Percentiles rank a stretch among this genome's conserved stretches.
Conservation (phyloP, 805 yeast genomes). For the Jamesozyma spencerorum region DNA sequence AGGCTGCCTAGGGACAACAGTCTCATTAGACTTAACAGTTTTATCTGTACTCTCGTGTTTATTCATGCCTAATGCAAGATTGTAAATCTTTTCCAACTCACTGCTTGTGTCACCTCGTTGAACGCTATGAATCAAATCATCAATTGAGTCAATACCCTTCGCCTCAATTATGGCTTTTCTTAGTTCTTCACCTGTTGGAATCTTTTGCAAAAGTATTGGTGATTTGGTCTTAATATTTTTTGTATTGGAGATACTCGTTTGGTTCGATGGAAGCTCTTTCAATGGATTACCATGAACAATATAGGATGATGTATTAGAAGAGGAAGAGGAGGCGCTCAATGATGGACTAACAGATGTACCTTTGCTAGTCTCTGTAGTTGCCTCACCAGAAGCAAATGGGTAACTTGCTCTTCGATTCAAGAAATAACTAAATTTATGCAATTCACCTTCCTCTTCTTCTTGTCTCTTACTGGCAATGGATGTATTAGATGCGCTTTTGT, state of each 20-base stretch:
- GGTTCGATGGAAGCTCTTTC: neutral
- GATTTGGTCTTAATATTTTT: neutral
- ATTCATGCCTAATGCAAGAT: slow-evolving; percentile 6
- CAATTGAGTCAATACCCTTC: slow-evolving; percentile 63
- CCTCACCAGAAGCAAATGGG: neutral
- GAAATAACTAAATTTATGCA: slow-evolving; percentile 77
- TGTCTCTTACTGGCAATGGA: slow-evolving; percentile 62
- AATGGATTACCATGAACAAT: neutral
- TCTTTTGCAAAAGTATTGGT: slow-evolving; percentile 26
- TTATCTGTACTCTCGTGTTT: neutral
- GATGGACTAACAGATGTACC: neutral
- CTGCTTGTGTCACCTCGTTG: slow-evolving; percentile 38
- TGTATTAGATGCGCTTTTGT: slow-evolving; percentile 52
- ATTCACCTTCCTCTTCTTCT: slow-evolving; percentile 88
- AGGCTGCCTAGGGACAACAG: neutral
- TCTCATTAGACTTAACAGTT: too few species aligned
- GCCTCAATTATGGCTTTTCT: slow-evolving; percentile 56
- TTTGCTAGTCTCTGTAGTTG: neutral
- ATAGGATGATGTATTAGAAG: neutral
- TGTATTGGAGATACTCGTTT: neutral
- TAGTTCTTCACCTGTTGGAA: slow-evolving; percentile 40
- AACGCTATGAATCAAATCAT: slow-evolving; percentile 58
- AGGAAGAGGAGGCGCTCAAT: neutral
- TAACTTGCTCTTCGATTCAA: slow-evolving; percentile 48
- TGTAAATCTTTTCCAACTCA: slow-evolving; percentile 43